phyloP scores from a whole-genome alignment of 495 filamentous ascomycete species.

The Podospora didyma region DNA sequence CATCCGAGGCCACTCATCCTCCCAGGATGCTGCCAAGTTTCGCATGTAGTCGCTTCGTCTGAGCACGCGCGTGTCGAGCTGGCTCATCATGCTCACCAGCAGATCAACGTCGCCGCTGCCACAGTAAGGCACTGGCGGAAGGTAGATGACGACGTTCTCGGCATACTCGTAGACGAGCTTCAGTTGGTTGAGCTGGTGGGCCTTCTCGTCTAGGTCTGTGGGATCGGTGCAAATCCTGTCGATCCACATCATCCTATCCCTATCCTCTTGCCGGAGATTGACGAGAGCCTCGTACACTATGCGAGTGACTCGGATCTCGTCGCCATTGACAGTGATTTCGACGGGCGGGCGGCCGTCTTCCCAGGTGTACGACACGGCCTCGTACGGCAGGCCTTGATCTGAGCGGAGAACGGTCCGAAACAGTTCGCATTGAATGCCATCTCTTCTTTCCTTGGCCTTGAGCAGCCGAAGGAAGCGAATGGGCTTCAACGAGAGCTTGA shows the following conservation, averaged over 20 bases:
- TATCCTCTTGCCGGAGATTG: not conserved
- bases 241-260: slow-evolving; percentile 15
- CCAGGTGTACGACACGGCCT: slow-evolving; percentile 34
- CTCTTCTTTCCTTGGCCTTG: too few relatives aligned
- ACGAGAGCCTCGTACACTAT: slow-evolving; percentile 6
- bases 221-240: slow-evolving; percentile 19
- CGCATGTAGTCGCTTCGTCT: not conserved
- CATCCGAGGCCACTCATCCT: not conserved
- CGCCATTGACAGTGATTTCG: not conserved
- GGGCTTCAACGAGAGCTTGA: too few relatives aligned
- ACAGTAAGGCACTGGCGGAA: not conserved
- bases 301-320: not conserved
- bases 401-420: too few relatives aligned
- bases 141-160: slow-evolving; percentile 6
- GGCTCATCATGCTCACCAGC: not conserved
- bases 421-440: too few relatives aligned
- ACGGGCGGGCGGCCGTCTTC: slow-evolving; percentile 7
- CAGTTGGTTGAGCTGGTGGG: slow-evolving; percentile 14
- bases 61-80: not conserved
- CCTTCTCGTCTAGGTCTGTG: slow-evolving; percentile 7
- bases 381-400: slow-evolving; percentile 11
- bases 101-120: not conserved
- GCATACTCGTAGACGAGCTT: slow-evolving; percentile 5
- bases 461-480: too few relatives aligned
- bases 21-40: not conserved